Conservation (phyloP, 78 protist genomes). For the Tieghemostelium lacteum region DNA sequence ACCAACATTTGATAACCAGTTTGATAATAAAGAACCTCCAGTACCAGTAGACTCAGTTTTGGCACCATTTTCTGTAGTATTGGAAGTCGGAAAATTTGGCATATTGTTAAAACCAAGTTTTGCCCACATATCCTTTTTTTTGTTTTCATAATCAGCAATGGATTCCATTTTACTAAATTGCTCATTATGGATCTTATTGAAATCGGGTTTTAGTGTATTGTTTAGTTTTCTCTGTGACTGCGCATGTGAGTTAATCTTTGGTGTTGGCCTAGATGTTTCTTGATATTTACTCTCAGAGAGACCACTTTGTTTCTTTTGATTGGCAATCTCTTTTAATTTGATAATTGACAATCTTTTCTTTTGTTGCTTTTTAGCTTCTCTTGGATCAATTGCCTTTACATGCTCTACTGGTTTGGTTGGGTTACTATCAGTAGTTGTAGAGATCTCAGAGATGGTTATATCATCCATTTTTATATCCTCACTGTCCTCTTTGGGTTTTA, state of each 20-base stretch:
- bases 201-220: constrained; percentile 52
- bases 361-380: too few species aligned
- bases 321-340: constrained; percentile 48
- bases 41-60: not conserved
- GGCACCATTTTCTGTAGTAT: not conserved
- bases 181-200: constrained; percentile 53
- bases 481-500: not conserved
- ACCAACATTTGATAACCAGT: not conserved
- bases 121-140: constrained; percentile 61
- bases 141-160: constrained; percentile 46
- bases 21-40: not conserved
- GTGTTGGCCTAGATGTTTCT: constrained; percentile 54
- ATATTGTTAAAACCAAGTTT: constrained; percentile 40
- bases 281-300: constrained; percentile 3
- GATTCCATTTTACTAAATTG: constrained; percentile 41
- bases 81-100: constrained; percentile 17
- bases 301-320: constrained; percentile 4
- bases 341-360: constrained; percentile 48
- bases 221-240: not conserved
- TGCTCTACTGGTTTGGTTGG: not conserved
- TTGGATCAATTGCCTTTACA: not conserved
- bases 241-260: constrained; percentile 52
- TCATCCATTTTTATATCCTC: not conserved
- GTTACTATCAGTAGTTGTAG: too few species aligned
- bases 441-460: too few species aligned